Evolutionary conservation across 139 green algal genomes (phyloP), one percentile per base, ranked within the genome.

Genomic region (Picocystis salinarum): DNA sequence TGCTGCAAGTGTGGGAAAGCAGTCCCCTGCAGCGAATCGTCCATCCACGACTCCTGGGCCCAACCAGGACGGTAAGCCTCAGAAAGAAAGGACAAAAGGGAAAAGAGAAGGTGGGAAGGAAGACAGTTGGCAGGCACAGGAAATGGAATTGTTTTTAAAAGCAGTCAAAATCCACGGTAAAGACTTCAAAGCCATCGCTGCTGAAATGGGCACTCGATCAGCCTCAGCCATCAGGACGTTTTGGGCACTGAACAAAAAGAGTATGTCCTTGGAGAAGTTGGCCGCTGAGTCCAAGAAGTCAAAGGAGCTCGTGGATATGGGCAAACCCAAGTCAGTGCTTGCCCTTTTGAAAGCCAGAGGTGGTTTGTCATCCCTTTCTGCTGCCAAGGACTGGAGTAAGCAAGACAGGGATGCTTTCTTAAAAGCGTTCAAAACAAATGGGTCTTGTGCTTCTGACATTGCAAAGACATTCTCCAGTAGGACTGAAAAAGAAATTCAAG

Each of bases 261-360:
- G 69, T 3, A 58, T 80, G 24, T 55, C 46, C 2, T 36, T 80
- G 9, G 69, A 80, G 28, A 28, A 33, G 5, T 31, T 73, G 29
- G 28, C 58, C 37, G 45, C 46, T 2, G 50, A 70, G 33, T 13
- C 26, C 11, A 17, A 28, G 18, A 27, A 39, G 5, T 28, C 48
- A 9, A 26, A 19, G 5, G 9, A 19, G 36, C 4, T 45, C 39
- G 34, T 26, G 18, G 23, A 25, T 23, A 6, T 31, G 40, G 15
- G 24, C 5, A 4, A 17, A 10, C 3, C 27, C 23, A 19, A 45
- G 11, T 20, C 11, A 20, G 37, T 12, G 37, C 37, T 34, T 19
- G 37, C 11, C 10, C 10, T 10, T 19, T 34, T 10, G 10, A 12
- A 19, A 20, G 37, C 19, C 19, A 20, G 19, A 20, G 11, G 19